Evolutionary conservation across 306 rosid species (phyloP), one percentile per base, ranked within the genome.

Genomic region (Rosa multiflora): DNA sequence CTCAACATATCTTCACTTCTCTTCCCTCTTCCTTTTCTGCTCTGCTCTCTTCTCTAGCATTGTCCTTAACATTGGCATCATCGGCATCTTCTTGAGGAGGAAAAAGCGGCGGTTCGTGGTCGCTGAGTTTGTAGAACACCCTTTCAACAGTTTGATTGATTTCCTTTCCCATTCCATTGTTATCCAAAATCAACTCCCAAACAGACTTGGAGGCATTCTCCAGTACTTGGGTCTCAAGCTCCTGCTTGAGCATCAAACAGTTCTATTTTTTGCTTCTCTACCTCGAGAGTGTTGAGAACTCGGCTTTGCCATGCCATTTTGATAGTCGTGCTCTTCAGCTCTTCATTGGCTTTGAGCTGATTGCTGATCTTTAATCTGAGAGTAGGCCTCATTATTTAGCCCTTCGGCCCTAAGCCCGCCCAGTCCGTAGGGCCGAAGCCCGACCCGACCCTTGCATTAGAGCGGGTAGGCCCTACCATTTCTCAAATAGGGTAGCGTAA

Each of bases 321-420:
- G 62, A 91, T 91, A 47, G 97, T 90, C 51, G 91, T 90, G 70
- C 80, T 93, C 88, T 88, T 93, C 37, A 95, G 90, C 68, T 95
- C 99, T 88, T 95, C 99, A 80, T 95, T 95, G 89, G 97, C 96
- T 86, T 95, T 95, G 83, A 95, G 99, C 89, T 91, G 97, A 78
- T 91, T 95, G 86, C 91, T 95, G 91, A 93, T 95, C 98, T 93
- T 95, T 88, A 95, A 85, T 73, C 96, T 78, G 75, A 95, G 98
- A 64, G 95, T 26, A 26, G 29, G 29, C 29, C 29, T 26, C 29
- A 26, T 26, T 1, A 26, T 26, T 26, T 26, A 26, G 29, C 29
- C 29, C 29, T 26, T 26, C 29, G 29, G 29, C 29, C 29, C 29
- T 26, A 26, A 26, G 1, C 1, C 29, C 0, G 29, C 29, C 29